Evolutionary conservation across 495 filamentous ascomycete species (phyloP).

Genomic region (Neurospora sublineolata): DNA sequence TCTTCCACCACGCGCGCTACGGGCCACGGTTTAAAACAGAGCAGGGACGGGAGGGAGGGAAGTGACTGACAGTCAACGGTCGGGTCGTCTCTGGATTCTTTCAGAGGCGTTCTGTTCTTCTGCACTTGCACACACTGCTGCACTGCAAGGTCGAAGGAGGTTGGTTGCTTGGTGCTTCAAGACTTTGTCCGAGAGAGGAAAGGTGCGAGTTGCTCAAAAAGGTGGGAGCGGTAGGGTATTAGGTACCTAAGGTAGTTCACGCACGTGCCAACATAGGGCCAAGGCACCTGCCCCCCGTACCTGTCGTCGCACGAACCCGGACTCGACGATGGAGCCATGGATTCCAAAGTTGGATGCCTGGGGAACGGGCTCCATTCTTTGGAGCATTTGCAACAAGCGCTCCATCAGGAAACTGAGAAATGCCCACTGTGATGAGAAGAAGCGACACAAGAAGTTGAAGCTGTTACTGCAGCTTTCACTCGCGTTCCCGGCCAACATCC

Average conservation of each 20-base stretch:
- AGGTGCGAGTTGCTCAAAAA: not conserved
- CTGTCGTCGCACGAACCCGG: not conserved
- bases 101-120: not conserved
- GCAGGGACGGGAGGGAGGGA: not conserved
- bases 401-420: not conserved
- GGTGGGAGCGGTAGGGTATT: not conserved
- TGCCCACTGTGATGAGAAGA: not conserved
- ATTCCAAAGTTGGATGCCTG: not conserved
- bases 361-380: not conserved
- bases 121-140: not conserved
- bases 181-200: not conserved
- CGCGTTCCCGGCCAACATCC: not conserved
- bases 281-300: not conserved
- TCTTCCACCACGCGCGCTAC: slow-evolving; percentile 26
- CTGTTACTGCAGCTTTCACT: not conserved
- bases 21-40: slow-evolving; percentile 13
- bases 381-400: not conserved
- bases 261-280: not conserved
- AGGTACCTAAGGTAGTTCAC: not conserved
- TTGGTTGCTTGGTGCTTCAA: not conserved
- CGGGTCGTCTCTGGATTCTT: not conserved
- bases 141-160: not conserved
- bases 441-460: not conserved
- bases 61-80: not conserved
- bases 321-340: not conserved